Conservation (phyloP, 2,329 filamentous ascomycete species). For the Fusarium oxysporum region DNA sequence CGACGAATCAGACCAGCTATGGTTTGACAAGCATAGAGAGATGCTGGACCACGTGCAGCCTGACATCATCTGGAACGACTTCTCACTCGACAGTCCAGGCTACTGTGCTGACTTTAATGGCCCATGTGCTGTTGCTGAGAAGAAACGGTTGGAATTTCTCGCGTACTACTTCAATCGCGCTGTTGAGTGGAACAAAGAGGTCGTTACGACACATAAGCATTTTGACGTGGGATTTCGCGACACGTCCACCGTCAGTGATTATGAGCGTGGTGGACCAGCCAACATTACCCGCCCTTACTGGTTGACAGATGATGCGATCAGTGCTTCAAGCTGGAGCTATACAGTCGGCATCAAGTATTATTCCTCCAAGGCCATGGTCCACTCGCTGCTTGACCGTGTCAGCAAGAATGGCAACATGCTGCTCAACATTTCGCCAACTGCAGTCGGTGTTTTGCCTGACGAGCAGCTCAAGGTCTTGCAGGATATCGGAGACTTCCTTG, state of each 20-base stretch:
- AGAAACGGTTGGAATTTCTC: conserved; percentile 2
- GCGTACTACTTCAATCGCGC: conserved; percentile 18
- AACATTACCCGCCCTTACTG: conserved; percentile 15
- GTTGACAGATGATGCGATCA: conserved; percentile 16
- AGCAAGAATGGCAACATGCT: conserved; percentile 24
- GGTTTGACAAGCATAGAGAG: conserved; percentile 18
- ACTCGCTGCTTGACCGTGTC: conserved; percentile 10
- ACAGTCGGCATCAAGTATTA: conserved; percentile 19
- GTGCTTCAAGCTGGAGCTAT: conserved; percentile 22
- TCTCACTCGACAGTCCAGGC: conserved; percentile 6
- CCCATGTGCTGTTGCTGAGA: conserved; percentile 8
- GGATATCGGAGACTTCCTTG: conserved; percentile 6
- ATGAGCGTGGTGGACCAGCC: conserved; percentile 7
- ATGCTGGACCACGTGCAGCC: conserved; percentile 20
- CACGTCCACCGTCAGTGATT: conserved; percentile 16
- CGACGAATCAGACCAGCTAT: background rate
- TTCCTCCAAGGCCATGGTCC: conserved; percentile 14
- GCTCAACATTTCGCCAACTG: conserved; percentile 11
- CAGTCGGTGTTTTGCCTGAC: background rate
- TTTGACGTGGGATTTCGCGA: conserved; percentile 18
- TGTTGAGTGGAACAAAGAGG: conserved; percentile 14
- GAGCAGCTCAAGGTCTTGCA: conserved; percentile 16
- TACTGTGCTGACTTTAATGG: conserved; percentile 2
- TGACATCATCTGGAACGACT: conserved; percentile 24
- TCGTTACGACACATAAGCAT: conserved; percentile 14